Percentiles rank a stretch among this genome's conserved stretches.
These are phyloP conservation scores for Alloteropsis semialata DNA, from an alignment of 176 grass and related monocot species.

Conservation along the genomic window DNA sequence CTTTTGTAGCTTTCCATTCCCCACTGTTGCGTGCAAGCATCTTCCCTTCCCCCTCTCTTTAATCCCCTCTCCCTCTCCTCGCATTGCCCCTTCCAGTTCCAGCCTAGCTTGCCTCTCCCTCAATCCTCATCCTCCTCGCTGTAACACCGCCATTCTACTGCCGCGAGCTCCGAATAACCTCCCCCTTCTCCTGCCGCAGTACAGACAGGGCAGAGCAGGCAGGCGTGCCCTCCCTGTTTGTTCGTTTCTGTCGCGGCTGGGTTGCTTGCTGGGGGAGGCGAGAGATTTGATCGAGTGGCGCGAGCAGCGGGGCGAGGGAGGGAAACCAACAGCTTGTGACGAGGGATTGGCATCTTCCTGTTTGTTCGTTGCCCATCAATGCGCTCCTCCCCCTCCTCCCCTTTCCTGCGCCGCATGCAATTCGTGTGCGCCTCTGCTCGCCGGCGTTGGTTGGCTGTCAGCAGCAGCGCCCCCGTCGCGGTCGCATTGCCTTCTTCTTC, in stretches of 20 bases:
- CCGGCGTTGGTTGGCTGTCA: conserved; percentile 9
- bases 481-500: background rate
- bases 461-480: background rate
- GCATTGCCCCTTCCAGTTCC: background rate
- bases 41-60: conserved; percentile 20
- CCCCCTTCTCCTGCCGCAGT: background rate
- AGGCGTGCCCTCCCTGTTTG: background rate
- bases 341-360: conserved; percentile 47
- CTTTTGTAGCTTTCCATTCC: conserved; percentile 40
- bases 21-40: conserved; percentile 63
- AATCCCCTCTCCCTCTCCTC: background rate
- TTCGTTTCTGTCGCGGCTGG: conserved; percentile 21
- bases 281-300: background rate
- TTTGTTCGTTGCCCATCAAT: conserved; percentile 1
- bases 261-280: background rate
- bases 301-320: background rate
- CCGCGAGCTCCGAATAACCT: background rate
- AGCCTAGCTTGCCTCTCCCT: background rate
- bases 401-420: conserved; percentile 18
- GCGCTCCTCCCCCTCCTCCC: conserved; percentile 12
- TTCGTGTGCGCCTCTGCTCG: background rate
- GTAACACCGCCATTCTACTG: background rate
- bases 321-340: conserved; percentile 10
- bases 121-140: background rate
- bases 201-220: background rate